Conservation (phyloP, 179 eudicot genomes). For the Patellifolia procumbens region DNA sequence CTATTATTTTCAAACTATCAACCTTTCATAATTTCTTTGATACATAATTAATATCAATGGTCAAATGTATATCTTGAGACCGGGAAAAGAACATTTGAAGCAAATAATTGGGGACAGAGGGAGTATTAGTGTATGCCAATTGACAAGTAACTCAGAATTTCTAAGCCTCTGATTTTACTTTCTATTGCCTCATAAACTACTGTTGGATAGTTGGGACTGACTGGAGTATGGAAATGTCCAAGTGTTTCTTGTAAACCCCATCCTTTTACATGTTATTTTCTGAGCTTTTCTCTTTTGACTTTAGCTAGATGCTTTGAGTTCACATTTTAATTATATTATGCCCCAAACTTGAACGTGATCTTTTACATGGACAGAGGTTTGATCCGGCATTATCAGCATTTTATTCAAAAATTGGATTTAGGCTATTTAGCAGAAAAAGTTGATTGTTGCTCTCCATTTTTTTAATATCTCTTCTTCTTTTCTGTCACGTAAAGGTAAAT, state of each 20-base stretch:
- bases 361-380: neutral
- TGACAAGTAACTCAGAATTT: neutral
- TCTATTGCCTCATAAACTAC: neutral
- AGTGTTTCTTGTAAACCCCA: neutral
- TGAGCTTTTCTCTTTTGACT: neutral
- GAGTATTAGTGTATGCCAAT: neutral
- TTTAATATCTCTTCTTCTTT: neutral
- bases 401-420: neutral
- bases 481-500: neutral
- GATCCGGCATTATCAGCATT: neutral
- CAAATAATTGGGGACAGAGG: no score
- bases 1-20: no score
- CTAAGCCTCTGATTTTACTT: neutral
- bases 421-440: neutral
- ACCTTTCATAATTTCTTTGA: no score
- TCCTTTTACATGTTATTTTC: neutral
- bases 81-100: no score
- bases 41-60: no score
- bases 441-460: neutral
- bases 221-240: neutral
- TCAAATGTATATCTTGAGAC: no score
- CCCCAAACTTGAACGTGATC: neutral
- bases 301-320: slow-evolving; percentile 1
- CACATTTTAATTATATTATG: neutral
- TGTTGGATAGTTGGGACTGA: neutral